Conservation (phyloP, 2,329 filamentous ascomycete genomes). For the Penicillium polonicum region DNA sequence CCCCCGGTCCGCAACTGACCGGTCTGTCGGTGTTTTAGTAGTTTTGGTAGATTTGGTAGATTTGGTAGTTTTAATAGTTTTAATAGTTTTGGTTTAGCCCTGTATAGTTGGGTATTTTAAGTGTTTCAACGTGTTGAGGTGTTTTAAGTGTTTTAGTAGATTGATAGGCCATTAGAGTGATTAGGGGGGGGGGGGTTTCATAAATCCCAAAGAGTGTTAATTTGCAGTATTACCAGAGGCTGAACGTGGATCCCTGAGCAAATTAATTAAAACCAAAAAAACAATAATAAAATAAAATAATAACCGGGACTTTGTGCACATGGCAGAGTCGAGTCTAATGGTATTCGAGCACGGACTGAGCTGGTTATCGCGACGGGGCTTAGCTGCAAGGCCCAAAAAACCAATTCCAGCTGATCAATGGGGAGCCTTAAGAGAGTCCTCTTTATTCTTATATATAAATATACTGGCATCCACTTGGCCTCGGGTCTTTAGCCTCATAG, state of each 20-base stretch:
- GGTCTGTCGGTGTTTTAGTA: conserved; percentile 2
- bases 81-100: not conserved
- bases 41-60: not conserved
- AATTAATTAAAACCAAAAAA: not conserved
- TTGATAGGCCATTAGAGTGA: not conserved
- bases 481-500: conserved; percentile 3
- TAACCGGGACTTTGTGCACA: conserved; percentile 15
- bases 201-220: not conserved
- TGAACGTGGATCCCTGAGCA: conserved; percentile 4
- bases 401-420: conserved; percentile 23
- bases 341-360: conserved; percentile 17
- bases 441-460: conserved; percentile 21
- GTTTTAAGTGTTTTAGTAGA: not conserved
- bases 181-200: not conserved
- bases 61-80: too few species aligned
- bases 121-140: not conserved
- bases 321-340: conserved; percentile 23
- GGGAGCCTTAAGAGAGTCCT: conserved; percentile 1
- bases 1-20: not conserved
- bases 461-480: conserved; percentile 5
- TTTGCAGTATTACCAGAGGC: conserved; percentile 1
- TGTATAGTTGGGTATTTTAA: not conserved
- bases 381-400: conserved; percentile 24
- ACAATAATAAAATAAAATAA: not conserved
- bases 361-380: conserved; percentile 23